Percentiles rank a stretch among this genome's conserved stretches.
Conservation (phyloP, 2,329 filamentous ascomycete species). For the Nothophaeocryptopus gaeumannii region DNA sequence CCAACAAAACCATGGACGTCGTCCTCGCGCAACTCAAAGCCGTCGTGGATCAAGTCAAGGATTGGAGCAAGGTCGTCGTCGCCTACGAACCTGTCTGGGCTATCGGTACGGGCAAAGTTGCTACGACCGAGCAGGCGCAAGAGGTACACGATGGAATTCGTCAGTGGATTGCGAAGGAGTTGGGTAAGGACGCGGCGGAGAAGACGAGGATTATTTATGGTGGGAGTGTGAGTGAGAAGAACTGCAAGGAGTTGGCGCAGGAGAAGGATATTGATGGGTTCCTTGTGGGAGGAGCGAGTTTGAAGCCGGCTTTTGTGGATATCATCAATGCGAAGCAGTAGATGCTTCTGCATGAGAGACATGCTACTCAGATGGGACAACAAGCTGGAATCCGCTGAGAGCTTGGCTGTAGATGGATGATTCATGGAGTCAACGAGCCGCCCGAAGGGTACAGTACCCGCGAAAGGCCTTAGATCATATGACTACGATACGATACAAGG, state of each 20-base stretch:
- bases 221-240: slow-evolving; percentile 96
- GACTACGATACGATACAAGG: too few species aligned
- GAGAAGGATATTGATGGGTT: slow-evolving; percentile 96
- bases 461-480: too few species aligned
- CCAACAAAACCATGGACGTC: slow-evolving; percentile 77
- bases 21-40: slow-evolving; percentile 82
- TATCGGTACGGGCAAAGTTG: slow-evolving; percentile 89
- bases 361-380: too few species aligned
- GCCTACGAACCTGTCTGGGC: slow-evolving; percentile 99
- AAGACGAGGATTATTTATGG: slow-evolving; percentile 94
- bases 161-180: slow-evolving; percentile 72
- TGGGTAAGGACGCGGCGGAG: slow-evolving; percentile 75
- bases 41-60: slow-evolving; percentile 71
- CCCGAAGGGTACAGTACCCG: too few species aligned
- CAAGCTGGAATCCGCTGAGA: too few species aligned
- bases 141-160: slow-evolving; percentile 92
- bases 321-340: slow-evolving; percentile 62
- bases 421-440: too few species aligned
- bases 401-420: too few species aligned
- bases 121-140: slow-evolving; percentile 84
- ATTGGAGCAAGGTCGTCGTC: slow-evolving; percentile 93
- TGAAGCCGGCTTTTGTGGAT: slow-evolving; percentile 88
- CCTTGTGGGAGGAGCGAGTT: slow-evolving; percentile 90
- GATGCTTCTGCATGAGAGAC: not conserved
- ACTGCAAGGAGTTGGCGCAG: slow-evolving; percentile 88